phyloP scores from a whole-genome alignment of 2,329 filamentous ascomycete species.

The Sporothrix euskadiensis region DNA sequence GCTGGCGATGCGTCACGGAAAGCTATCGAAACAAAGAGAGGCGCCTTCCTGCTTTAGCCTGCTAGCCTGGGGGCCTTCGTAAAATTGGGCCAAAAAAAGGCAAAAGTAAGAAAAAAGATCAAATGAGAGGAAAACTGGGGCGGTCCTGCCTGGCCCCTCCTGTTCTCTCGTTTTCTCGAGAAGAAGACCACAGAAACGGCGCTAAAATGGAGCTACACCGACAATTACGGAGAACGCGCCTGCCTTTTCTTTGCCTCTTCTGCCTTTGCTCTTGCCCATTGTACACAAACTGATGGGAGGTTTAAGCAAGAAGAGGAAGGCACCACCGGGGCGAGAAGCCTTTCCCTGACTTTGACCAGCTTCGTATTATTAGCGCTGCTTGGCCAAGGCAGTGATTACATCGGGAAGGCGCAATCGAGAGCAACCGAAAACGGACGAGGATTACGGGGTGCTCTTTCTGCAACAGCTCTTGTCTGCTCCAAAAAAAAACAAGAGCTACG shows the following conservation, averaged over 20 bases:
- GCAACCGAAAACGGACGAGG: background rate
- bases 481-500: background rate
- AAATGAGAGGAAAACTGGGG: slow-evolving; percentile 22
- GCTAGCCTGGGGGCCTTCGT: slow-evolving; percentile 17
- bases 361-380: slow-evolving; percentile 3
- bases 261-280: no score
- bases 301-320: background rate
- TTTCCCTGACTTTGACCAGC: background rate
- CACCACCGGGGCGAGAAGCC: background rate
- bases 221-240: background rate
- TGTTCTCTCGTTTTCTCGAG: background rate
- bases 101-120: slow-evolving; percentile 20
- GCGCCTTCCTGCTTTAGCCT: background rate
- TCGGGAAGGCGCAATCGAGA: background rate
- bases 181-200: slow-evolving; percentile 6
- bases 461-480: background rate
- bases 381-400: slow-evolving; percentile 8
- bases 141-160: background rate
- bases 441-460: background rate
- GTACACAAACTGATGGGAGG: background rate
- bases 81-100: slow-evolving; percentile 19
- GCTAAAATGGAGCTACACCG: slow-evolving; percentile 20
- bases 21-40: slow-evolving; percentile 27
- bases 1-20: slow-evolving; percentile 24
- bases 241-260: background rate